Evolutionary conservation across 139 green algal species (phyloP).

Genomic region (Nannochloris sp.): DNA sequence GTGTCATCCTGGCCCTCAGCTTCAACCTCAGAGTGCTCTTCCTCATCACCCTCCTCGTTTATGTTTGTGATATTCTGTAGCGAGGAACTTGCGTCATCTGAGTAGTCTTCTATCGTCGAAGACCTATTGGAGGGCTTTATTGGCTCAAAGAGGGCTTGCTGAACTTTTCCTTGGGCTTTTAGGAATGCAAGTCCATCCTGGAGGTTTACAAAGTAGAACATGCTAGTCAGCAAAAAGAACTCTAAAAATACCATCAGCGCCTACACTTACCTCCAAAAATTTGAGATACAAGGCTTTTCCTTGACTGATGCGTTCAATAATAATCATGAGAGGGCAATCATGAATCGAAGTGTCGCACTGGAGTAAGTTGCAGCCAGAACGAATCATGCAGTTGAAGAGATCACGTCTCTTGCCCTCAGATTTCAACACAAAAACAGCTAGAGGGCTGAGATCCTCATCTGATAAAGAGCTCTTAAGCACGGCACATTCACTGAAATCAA

Average conservation of each 20-base stretch:
- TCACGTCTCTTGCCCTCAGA: not conserved
- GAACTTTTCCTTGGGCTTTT: not conserved
- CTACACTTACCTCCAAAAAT: not conserved
- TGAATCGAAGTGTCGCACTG: not conserved
- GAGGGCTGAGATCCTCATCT: not conserved
- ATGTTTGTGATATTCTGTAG: too few species aligned
- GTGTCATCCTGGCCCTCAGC: not conserved
- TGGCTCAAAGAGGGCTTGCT: not conserved
- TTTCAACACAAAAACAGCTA: not conserved
- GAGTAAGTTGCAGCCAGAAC: not conserved
- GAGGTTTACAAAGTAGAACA: not conserved
- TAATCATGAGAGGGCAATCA: not conserved
- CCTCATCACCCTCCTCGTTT: not conserved
- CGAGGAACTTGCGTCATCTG: too few species aligned
- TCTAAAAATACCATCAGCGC: too few species aligned
- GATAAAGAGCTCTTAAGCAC: not conserved
- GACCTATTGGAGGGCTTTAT: not conserved
- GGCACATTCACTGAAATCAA: slow-evolving; percentile 1
- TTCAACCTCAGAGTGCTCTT: not conserved
- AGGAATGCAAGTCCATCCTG: not conserved
- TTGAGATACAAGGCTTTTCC: not conserved
- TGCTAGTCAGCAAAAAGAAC: too few species aligned
- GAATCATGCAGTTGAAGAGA: not conserved
- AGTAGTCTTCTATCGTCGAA: too few species aligned
- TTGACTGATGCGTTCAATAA: not conserved